Evolutionary conservation across 2,329 filamentous ascomycete genomes (phyloP).

Genomic region (Aspergillus glaucus): DNA sequence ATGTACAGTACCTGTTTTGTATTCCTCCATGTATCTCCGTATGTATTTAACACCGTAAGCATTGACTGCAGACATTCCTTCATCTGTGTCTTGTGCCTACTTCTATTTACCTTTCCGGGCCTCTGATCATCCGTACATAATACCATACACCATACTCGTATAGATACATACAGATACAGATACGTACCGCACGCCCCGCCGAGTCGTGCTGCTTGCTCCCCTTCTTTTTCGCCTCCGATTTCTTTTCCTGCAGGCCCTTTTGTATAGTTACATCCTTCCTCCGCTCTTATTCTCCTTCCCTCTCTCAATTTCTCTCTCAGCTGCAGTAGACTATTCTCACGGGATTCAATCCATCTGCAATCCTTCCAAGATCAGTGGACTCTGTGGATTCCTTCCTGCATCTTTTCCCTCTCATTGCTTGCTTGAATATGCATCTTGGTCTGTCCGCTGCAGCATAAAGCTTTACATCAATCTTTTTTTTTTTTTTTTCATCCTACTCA

Average conservation of each 20-base stretch:
- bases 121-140: too few relatives aligned
- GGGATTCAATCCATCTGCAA: background rate
- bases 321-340: background rate
- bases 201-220: conserved; percentile 19
- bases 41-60: conserved; percentile 28
- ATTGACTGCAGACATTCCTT: background rate
- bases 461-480: background rate
- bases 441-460: background rate
- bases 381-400: background rate
- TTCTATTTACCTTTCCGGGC: too few relatives aligned
- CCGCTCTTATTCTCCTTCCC: background rate
- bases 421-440: background rate
- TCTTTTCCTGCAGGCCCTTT: background rate
- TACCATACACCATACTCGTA: too few relatives aligned
- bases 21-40: conserved; percentile 1
- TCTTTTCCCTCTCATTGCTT: conserved; percentile 1
- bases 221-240: conserved; percentile 9
- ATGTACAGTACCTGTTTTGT: background rate
- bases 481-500: conserved; percentile 1
- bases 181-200: too few relatives aligned
- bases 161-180: too few relatives aligned
- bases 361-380: background rate
- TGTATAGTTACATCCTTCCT: background rate
- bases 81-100: too few relatives aligned
- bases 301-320: background rate